phyloP scores from a whole-genome alignment of 208 protist genomes.

The Vickermania spadyakhi region DNA sequence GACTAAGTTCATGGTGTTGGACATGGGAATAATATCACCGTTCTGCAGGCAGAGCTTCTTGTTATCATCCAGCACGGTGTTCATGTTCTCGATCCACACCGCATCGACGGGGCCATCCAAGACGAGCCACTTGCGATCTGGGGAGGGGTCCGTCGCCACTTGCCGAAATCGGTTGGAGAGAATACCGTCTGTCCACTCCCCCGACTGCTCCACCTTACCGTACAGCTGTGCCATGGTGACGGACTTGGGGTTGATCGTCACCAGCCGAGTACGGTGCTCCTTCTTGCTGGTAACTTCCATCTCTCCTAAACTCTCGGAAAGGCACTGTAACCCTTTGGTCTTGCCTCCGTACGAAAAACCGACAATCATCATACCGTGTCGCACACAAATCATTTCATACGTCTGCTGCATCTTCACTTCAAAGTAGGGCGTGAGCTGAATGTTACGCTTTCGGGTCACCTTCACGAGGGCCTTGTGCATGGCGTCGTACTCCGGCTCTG shows the following conservation, averaged over 20 bases:
- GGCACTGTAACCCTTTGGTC: conserved; percentile 80
- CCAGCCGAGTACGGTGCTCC: conserved; percentile 77
- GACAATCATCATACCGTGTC: conserved; percentile 98
- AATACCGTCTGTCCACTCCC: conserved; percentile 97
- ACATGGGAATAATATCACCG: conserved; percentile 96
- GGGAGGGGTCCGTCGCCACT: conserved; percentile 69
- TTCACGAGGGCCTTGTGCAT: conserved; percentile 64
- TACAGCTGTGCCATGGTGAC: conserved; percentile 95
- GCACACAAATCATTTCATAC: conserved; percentile 96
- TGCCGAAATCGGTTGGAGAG: conserved; percentile 91
- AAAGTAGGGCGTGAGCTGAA: conserved; percentile 90
- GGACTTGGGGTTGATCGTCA: conserved; percentile 94
- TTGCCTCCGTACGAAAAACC: conserved; percentile 92
- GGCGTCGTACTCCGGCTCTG: conserved; percentile 84
- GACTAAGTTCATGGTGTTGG: conserved; percentile 93
- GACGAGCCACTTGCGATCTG: conserved; percentile 92
- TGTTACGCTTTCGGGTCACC: conserved; percentile 48
- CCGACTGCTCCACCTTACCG: conserved; percentile 92
- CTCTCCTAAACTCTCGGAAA: conserved; percentile 72
- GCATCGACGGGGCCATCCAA: conserved; percentile 98
- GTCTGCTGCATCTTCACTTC: conserved; percentile 88
- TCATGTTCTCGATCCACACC: conserved; percentile 99
- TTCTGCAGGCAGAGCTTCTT: conserved; percentile 97
- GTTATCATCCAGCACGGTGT: conserved; percentile 98
- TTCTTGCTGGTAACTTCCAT: conserved; percentile 56